Evolutionary conservation across 2,329 filamentous ascomycete species (phyloP), one percentile per base, ranked within the genome.

Genomic region (Ceratocystis huliohia): DNA sequence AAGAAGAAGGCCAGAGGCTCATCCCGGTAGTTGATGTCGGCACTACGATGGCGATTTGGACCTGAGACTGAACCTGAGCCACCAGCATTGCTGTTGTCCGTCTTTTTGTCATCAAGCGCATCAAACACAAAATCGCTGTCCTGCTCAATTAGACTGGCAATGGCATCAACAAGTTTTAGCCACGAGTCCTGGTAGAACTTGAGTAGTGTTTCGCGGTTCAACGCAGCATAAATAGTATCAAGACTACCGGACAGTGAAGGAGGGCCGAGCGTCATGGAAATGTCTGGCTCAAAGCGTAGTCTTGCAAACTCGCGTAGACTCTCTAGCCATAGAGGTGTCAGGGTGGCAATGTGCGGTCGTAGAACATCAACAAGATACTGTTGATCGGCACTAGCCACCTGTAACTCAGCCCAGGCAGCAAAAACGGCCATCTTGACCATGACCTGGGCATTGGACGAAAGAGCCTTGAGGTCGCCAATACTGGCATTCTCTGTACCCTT

Each of bases 1-100:
- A 99, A 99, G 79, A 99, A 99, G 80, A 99, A 99, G 0, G 94
- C 94, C 1, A 97, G 91, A 0, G 94, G 94, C 74, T 99, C 94
- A 73, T 97, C 93, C 61, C 94, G 89, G 74, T 99, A 99, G 75
- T 97, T 97, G 77, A 99, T 97, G 70, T 93, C 89, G 62, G 86
- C 81, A 20, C 67, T 61, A 20, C 66, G 66, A 6, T 59, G 62
- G 2, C 81, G 22, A n/a, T 48, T 66, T 15, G 37, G 44, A 15
- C 61, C 45, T 5, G 37, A 20, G 10, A 17, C 25, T 13, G 50
- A 13, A 8, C 48, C 62, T 15, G 62, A 33, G 3, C 63, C 63
- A 5, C 57, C 45, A 6, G 33, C 61, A 8, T 53, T 82, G 73
- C 88, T 89, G 17, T 79, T 78, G 56, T 82, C 78, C 2, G 79